Evolutionary conservation across 2,329 filamentous ascomycete species (phyloP).

Genomic region (Dendrostoma leiphaemia): DNA sequence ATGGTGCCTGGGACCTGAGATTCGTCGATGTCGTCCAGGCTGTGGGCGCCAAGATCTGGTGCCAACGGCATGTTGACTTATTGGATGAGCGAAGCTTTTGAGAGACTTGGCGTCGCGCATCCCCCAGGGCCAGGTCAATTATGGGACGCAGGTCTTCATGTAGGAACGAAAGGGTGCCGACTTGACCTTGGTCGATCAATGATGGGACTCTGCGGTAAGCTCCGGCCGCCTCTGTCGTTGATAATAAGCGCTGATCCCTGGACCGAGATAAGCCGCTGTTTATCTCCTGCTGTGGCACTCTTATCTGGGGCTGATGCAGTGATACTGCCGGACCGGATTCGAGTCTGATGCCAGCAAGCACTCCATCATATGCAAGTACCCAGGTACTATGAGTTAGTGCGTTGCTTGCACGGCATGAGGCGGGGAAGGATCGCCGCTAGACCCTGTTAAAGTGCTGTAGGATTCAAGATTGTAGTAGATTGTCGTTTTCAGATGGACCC

Average conservation of each 20-base stretch:
- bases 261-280: background rate
- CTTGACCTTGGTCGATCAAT: no score
- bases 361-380: no score
- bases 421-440: background rate
- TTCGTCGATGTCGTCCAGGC: conserved; percentile 20
- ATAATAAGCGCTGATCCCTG: background rate
- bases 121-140: background rate
- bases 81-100: background rate
- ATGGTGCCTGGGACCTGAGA: conserved; percentile 30
- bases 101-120: background rate
- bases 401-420: background rate
- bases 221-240: background rate
- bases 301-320: background rate
- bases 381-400: background rate
- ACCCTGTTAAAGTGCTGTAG: background rate
- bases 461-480: background rate
- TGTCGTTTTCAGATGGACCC: no score
- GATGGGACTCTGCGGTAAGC: background rate
- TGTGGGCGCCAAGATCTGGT: background rate
- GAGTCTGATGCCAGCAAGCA: no score
- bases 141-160: no score
- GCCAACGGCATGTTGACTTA: background rate
- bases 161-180: no score
- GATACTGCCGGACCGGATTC: background rate
- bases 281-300: background rate